These are phyloP conservation scores for Colletotrichum sp. DNA, from an alignment of 2,329 filamentous ascomycete genomes.

Conservation along the genomic window DNA sequence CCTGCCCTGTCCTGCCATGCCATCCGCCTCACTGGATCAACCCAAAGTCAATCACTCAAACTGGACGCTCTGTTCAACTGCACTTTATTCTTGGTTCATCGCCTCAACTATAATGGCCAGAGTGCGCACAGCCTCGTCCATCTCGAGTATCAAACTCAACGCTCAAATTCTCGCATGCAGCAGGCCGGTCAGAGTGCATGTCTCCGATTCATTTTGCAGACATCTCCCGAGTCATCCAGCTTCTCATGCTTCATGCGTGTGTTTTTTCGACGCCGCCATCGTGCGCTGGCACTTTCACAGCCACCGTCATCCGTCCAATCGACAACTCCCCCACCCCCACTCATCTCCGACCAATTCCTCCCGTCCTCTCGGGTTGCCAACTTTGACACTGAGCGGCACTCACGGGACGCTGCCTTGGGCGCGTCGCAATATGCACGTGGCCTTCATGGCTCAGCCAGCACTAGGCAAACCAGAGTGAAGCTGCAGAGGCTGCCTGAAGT, in stretches of 20 bases:
- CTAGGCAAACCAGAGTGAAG: not conserved
- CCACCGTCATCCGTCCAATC: conserved; percentile 7
- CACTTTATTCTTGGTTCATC: not conserved
- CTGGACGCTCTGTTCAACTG: not conserved
- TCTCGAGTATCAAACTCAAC: not conserved
- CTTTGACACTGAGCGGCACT: not conserved
- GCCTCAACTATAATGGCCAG: not conserved
- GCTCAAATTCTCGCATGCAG: not conserved
- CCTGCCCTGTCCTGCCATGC: not conserved
- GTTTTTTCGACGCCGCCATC: not conserved
- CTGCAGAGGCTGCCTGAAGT: not conserved
- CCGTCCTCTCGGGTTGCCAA: not conserved
- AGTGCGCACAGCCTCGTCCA: not conserved
- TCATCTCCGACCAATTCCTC: not conserved
- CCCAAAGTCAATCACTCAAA: not conserved
- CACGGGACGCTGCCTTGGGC: not conserved
- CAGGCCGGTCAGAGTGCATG: not conserved
- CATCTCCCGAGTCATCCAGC: conserved; percentile 13
- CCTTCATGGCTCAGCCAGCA: not conserved
- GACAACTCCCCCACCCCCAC: not conserved
- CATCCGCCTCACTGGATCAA: not conserved
- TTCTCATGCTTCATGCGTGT: not conserved
- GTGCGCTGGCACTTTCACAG: conserved; percentile 16
- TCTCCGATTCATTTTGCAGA: conserved; percentile 2
- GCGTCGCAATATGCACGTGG: not conserved